These are phyloP conservation scores for Candida yuanshanica DNA, from an alignment of 805 yeast species.

Conservation along the genomic window DNA sequence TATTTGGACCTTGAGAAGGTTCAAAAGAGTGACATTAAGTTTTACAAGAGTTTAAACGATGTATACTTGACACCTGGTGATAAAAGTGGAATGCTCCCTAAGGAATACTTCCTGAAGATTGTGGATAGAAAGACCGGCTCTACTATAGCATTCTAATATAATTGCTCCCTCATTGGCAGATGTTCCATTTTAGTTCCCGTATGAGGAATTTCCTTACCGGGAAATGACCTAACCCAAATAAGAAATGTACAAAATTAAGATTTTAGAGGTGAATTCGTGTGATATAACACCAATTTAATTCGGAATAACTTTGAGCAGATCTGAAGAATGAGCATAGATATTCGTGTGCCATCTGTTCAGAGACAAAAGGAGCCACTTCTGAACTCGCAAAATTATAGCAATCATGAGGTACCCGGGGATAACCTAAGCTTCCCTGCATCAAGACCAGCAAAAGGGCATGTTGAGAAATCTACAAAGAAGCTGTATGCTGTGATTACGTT, in stretches of 20 bases:
- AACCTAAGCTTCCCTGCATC: neutral
- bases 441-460: constrained; percentile 4
- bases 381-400: neutral
- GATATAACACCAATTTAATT: too few species aligned
- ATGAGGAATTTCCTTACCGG: too few species aligned
- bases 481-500: constrained; percentile 42
- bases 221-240: too few species aligned
- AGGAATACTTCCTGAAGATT: constrained; percentile 37
- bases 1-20: constrained; percentile 53
- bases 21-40: constrained; percentile 32
- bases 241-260: too few species aligned
- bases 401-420: constrained; percentile 4
- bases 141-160: neutral
- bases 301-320: too few species aligned
- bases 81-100: constrained; percentile 43
- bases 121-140: constrained; percentile 24
- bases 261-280: too few species aligned
- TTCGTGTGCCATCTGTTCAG: neutral
- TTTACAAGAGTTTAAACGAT: constrained; percentile 65
- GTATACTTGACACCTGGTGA: constrained; percentile 69
- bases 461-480: constrained; percentile 23
- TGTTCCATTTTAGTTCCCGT: too few species aligned
- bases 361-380: neutral
- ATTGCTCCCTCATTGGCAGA: too few species aligned
- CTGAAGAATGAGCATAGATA: neutral